Evolutionary conservation across 176 grass and related monocot genomes (phyloP), one percentile per base, ranked within the genome.

Genomic region (Puya raimondii): DNA sequence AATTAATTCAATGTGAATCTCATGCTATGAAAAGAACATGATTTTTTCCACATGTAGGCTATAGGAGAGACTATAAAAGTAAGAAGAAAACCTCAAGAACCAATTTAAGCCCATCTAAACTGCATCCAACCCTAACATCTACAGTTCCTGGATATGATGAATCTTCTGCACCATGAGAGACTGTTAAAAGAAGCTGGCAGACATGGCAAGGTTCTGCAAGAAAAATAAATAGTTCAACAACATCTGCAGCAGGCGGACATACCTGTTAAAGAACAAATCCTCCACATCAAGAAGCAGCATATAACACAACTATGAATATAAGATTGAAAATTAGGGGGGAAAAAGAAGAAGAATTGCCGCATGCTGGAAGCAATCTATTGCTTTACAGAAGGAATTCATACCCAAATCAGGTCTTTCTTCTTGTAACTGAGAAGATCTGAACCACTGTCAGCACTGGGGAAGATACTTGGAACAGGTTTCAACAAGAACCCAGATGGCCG

Each of bases 201-300:
- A 99, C 77, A 21, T 93, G 85, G 69, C 87, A 92, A 80, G 94
- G 94, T 77, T 99, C 94, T 63, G 80, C 84, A 75, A 99, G 84
- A 82, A 85, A 99, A 63, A 99, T 91, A 86, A 99, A 99, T 70
- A 99, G 70, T 77, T 99, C 94, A 63, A 99, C 87, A 64, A 93
- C 86, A 75, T 99, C 87, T 71, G 94, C 94, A 73, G 80, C 94
- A 76, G 86, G 84, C 49, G 91, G 94, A 65, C 94, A 99, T 64
- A 99, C 94, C 94, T 93, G 82, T 77, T 79, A 70, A 83, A 74
- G 52, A 58, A 71, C 4, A 84, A 67, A 67, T 56, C 26, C 21
- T 81, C 56, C 16, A 70, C 63, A 29, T 7, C 18, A 66, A 66
- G 23, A 66, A 63, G 12, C n/a, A 78, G 22, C 69, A 64, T 49